These are phyloP conservation scores for Hansenula lynferdii DNA, from an alignment of 1,139 yeast species.

Conservation along the genomic window DNA sequence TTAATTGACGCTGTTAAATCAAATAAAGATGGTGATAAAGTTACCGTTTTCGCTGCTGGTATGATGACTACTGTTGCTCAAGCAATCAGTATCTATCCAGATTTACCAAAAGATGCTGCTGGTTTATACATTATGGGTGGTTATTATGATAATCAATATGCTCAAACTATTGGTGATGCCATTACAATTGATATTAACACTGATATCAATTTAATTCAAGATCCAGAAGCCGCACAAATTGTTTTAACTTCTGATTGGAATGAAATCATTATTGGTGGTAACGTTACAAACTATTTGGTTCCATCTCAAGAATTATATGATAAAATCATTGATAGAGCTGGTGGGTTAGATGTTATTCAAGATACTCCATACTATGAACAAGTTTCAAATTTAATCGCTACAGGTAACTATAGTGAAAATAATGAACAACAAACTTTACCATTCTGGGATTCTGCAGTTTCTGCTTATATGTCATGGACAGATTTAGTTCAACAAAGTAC, in stretches of 20 bases:
- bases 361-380: constrained; percentile 25
- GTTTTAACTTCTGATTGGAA: constrained; percentile 36
- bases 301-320: constrained; percentile 36
- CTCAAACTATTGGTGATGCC: constrained; percentile 29
- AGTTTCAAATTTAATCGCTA: constrained; percentile 25
- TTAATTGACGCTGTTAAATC: constrained; percentile 33
- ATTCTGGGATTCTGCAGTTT: constrained; percentile 37
- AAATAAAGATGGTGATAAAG: constrained; percentile 30
- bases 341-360: constrained; percentile 24
- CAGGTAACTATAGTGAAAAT: constrained; percentile 31
- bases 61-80: constrained; percentile 40
- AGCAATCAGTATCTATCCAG: constrained; percentile 35
- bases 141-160: constrained; percentile 34
- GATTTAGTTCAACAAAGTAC: constrained; percentile 27
- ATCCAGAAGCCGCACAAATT: constrained; percentile 41
- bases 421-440: constrained; percentile 30
- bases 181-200: constrained; percentile 33
- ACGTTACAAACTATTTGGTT: constrained; percentile 34
- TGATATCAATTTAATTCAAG: constrained; percentile 38
- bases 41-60: constrained; percentile 33
- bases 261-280: constrained; percentile 33
- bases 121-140: constrained; percentile 41
- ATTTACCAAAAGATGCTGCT: constrained; percentile 33
- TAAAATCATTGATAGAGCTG: constrained; percentile 28
- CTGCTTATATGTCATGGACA: constrained; percentile 31